Evolutionary conservation across 208 protist species (phyloP), one percentile per base, ranked within the genome.

Genomic region (Trypanosomatidae sp.): DNA sequence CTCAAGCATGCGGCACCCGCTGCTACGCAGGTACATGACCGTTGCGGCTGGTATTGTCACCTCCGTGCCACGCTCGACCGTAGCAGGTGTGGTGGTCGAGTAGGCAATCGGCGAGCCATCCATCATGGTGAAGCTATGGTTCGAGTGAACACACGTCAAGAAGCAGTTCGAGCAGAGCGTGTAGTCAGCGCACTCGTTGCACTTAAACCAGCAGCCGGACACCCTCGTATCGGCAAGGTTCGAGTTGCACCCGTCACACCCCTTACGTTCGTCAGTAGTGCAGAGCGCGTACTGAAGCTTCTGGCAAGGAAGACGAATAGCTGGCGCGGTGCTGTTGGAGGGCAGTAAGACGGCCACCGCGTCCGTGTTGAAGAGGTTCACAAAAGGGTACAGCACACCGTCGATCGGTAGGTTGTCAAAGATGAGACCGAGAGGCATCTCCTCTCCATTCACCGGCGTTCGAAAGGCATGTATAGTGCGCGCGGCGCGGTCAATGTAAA

Each of bases 171-270:
- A 77, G 76, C 93, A 97, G 30, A 97, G 82, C 56, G 85, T 82
- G 79, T 96, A 97, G 82, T 97, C 90, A 17, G 82, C 89, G 69
- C 93, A 97, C 73, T 95, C 90, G 71, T 96, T 96, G 79, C 93
- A 97, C 81, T 93, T 93, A 86, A 91, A 97, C 88, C 91, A 94
- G n/a, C 66, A 70, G 19, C 77, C 73, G 4, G 77, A 71, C 22
- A 92, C 76, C 55, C 72, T 62, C 33, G 82, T 79, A 66, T 95
- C 90, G 22, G 77, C 44, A 67, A 93, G 80, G 49, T 85, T 84
- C 13, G 81, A 67, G 17, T 83, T 76, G 81, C 91, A 97, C 33
- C 86, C 86, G 72, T 94, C 89, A 76, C 91, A 97, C 68, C 77
- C 83, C 52, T 85, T 84, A 19, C 85, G 82, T 43, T 88, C 80